phyloP scores from a whole-genome alignment of 305 asterid genomes.

The Fraxinus xanthoxyloides region DNA sequence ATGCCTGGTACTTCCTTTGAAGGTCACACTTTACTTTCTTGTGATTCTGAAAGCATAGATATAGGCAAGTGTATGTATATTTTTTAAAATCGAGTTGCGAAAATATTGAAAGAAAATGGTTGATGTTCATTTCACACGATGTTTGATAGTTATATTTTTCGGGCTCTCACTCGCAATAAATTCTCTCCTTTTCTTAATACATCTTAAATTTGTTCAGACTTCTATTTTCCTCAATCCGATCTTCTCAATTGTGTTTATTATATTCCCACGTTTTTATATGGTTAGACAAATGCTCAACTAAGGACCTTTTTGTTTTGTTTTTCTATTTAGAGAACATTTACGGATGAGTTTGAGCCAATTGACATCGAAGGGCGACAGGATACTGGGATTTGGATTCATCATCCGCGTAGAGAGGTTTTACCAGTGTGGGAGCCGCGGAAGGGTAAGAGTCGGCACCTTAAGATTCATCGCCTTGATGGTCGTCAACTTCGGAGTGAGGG shows the following conservation, averaged over 20 bases:
- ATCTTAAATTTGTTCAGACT: neutral
- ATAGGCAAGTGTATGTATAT: neutral
- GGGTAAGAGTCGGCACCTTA: constrained; percentile 51
- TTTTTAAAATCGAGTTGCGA: neutral
- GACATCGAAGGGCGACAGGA: constrained; percentile 65
- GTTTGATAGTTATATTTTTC: neutral
- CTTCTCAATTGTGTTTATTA: neutral
- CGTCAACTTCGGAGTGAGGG: constrained; percentile 35
- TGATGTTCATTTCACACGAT: neutral
- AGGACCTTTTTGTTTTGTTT: neutral
- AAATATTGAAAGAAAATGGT: neutral
- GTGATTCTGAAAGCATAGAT: neutral
- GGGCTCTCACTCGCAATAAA: no score
- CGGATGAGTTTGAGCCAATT: constrained; percentile 74
- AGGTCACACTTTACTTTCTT: neutral
- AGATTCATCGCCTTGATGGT: constrained; percentile 28
- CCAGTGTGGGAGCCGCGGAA: constrained; percentile 84
- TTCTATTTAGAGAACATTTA: constrained; percentile 16
- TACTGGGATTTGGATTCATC: constrained; percentile 94
- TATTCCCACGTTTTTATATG: neutral
- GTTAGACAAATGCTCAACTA: neutral
- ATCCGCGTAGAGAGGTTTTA: constrained; percentile 79
- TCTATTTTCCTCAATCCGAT: neutral
- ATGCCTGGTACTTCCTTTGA: constrained; percentile 13
- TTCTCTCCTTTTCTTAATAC: neutral